Conservation (phyloP, 1,139 yeast genomes). For the Magnusiomyces clavatus region DNA sequence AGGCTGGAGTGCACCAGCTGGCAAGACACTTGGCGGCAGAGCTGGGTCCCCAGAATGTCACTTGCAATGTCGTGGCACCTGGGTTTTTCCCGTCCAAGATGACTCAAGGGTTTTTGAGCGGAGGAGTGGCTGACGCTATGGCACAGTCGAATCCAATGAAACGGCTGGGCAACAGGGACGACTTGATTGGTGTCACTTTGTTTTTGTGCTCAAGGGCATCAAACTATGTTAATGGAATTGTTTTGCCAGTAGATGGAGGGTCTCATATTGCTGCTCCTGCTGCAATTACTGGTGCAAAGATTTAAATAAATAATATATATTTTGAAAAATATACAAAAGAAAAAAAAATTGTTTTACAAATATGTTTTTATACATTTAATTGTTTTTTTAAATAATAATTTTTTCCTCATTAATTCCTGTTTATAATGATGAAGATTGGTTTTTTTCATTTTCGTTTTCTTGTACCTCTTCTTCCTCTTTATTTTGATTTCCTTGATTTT, state of each 20-base stretch:
- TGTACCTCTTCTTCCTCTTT: too few species aligned
- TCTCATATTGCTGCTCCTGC: conserved; percentile 25
- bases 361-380: too few species aligned
- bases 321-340: too few species aligned
- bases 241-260: conserved; percentile 73
- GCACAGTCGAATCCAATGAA: conserved; percentile 49
- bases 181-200: conserved; percentile 51
- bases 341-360: too few species aligned
- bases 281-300: too few species aligned
- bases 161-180: conserved; percentile 57
- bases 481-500: too few species aligned
- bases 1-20: conserved; percentile 63
- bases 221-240: conserved; percentile 61
- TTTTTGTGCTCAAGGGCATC: conserved; percentile 54
- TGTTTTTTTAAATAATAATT: too few species aligned
- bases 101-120: conserved; percentile 56
- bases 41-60: conserved; percentile 59
- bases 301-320: too few species aligned
- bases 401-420: too few species aligned
- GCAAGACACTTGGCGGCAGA: conserved; percentile 57
- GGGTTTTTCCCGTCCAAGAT: conserved; percentile 75
- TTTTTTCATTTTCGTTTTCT: too few species aligned
- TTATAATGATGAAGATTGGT: too few species aligned
- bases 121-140: conserved; percentile 41
- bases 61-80: conserved; percentile 65